Conservation (phyloP, 345 rosid species). For the Eucalyptus sp. region DNA sequence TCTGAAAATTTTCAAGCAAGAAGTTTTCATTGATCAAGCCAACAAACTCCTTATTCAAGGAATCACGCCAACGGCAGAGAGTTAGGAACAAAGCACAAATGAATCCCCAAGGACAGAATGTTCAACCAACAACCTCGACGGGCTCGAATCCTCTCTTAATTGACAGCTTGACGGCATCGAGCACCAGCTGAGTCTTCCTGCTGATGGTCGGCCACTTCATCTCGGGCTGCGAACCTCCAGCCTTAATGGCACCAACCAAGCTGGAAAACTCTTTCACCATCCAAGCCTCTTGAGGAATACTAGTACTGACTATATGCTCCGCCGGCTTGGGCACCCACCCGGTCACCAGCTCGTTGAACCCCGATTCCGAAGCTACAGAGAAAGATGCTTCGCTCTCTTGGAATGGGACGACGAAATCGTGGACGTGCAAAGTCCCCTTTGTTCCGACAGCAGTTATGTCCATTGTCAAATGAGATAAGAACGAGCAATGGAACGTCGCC, state of each 20-base stretch:
- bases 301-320: slow-evolving; percentile 26
- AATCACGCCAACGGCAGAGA: not conserved
- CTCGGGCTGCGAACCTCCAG: slow-evolving; percentile 49
- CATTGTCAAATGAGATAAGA: slow-evolving; percentile 65
- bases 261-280: slow-evolving; percentile 74
- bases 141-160: slow-evolving; percentile 37
- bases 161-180: slow-evolving; percentile 64
- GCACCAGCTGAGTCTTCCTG: slow-evolving; percentile 59
- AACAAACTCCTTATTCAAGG: not conserved
- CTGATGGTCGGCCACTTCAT: slow-evolving; percentile 49
- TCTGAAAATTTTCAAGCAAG: not conserved
- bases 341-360: slow-evolving; percentile 37
- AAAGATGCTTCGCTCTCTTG: slow-evolving; percentile 50
- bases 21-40: not conserved
- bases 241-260: slow-evolving; percentile 39
- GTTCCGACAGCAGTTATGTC: slow-evolving; percentile 59
- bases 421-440: slow-evolving; percentile 47
- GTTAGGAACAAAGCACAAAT: not conserved
- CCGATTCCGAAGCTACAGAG: slow-evolving; percentile 21
- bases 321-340: slow-evolving; percentile 28
- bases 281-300: slow-evolving; percentile 66
- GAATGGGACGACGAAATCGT: slow-evolving; percentile 59
- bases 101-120: not conserved
- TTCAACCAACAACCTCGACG: slow-evolving; percentile 10
- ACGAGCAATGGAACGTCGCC: slow-evolving; percentile 67